Evolutionary conservation across 1,284 basidiomycete species (phyloP), one percentile per base, ranked within the genome.

Genomic region (Sporisorium scitamineum): DNA sequence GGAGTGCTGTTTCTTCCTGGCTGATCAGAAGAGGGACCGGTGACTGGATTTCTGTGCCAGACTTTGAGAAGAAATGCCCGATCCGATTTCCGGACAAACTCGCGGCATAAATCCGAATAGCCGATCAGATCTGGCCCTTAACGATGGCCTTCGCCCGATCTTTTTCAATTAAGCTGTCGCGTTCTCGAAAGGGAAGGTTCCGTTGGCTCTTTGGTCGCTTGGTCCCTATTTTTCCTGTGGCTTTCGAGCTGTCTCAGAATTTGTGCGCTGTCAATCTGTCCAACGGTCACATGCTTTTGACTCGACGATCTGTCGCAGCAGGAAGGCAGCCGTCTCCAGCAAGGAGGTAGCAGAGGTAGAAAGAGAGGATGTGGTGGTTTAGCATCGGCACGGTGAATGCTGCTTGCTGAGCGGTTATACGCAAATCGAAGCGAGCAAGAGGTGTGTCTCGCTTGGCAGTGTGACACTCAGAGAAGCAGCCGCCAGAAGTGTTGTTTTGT

Each of bases 401-500:
- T 26, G 44, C 26, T 24, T n/a, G n/a, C n/a, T 20, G 41, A 42
- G 26, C 44, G 20, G 44, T 24, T 47, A 22, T 5, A 27, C 27
- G 44, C 44, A 5, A 13, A 14, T 14, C 3, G n/a, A 47, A 20
- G 41, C 41, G n/a, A n/a, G n/a, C n/a, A n/a, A n/a, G 41, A 42
- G 41, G 6, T 42, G 16, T 16, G 5, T 41, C 39, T 41, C 14
- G n/a, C n/a, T n/a, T n/a, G n/a, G n/a, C n/a, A n/a, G n/a, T n/a
- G 39, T n/a, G 39, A 18, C 39, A 42, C n/a, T n/a, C n/a, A n/a
- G n/a, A n/a, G n/a, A n/a, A n/a, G n/a, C n/a, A n/a, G n/a, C n/a
- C n/a, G n/a, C n/a, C n/a, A n/a, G n/a, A n/a, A 24, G 45, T 47
- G 45, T 47, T 47, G 45, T 27, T 47, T 26, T 22, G n/a, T n/a